Evolutionary conservation across 106 monocot species (phyloP), one percentile per base, ranked within the genome.

Genomic region (Dioscorea dumetorum): DNA sequence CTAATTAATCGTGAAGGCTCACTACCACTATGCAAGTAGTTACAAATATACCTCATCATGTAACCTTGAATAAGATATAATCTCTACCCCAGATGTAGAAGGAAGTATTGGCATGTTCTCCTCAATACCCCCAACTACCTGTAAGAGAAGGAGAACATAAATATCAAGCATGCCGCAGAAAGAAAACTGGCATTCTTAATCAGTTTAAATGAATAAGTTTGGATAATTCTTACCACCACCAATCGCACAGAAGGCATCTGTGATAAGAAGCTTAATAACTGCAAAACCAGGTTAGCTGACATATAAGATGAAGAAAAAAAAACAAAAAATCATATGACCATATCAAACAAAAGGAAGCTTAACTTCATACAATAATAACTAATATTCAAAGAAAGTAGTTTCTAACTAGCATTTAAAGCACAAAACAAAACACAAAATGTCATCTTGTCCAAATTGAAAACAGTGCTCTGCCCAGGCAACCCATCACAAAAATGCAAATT

Each of bases 71-170:
- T 77, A 99, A 32, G 89, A 83, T 72, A 99, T 63, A 70, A 99
- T 78, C 51, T 84, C 66, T 35, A 79, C 70, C 57, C 75, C 82
- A 82, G 71, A 61, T 50, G 64, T 69, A 49, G 80, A 67, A 50
- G 87, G 67, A 82, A 82, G 58, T 22, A 78, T 79, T 49, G 88
- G 87, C 60, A 92, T 84, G 50, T 84, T 87, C 72, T 82, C 81
- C 67, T 99, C 92, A 51, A 70, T 58, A 34, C 97, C 97, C 31
- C 85, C 99, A 70, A 93, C 79, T 35, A 99, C 87, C 99, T 99
- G 65, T 67, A 31, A 28, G 9, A 62, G 62, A 66, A n/a, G 68
- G 62, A 10, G 72, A 12, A 62, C 33, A 22, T 41, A 19, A 22
- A 63, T 58, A 33, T 4, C 12, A 48, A 66, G 34, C 12, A 67